Percentiles rank a stretch among this genome's conserved stretches.
phyloP scores from a whole-genome alignment of 2,329 filamentous ascomycete genomes.

The Gliomastix tumulicola region DNA sequence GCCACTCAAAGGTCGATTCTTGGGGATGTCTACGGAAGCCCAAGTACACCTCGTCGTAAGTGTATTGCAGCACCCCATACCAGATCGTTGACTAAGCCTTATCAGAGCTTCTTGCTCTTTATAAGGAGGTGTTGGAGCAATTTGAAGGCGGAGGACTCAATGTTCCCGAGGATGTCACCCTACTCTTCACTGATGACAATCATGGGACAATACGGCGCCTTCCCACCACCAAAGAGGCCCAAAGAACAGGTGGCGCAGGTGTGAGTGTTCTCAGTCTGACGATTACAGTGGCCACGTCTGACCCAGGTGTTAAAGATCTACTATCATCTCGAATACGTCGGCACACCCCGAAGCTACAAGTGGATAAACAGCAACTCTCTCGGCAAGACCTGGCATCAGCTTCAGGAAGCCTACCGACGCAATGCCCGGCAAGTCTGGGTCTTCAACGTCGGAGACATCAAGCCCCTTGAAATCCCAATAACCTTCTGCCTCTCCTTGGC shows the following conservation, averaged over 20 bases:
- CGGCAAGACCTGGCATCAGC: conserved; percentile 38
- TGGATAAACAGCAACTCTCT: conserved; percentile 57
- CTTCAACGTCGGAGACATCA: conserved; percentile 57
- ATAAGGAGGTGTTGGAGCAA: conserved; percentile 59
- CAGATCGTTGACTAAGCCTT: conserved; percentile 8
- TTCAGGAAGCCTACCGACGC: conserved; percentile 42
- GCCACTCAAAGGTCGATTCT: conserved; percentile 47
- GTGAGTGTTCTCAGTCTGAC: conserved; percentile 27
- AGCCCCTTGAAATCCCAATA: conserved; percentile 48
- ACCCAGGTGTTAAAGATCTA: conserved; percentile 23
- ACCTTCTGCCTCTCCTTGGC: conserved; percentile 49
- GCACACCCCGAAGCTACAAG: conserved; percentile 51
- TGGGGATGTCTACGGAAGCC: conserved; percentile 37
- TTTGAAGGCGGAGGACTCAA: conserved; percentile 48
- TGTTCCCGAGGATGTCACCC: conserved; percentile 53
- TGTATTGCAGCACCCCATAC: conserved; percentile 11
- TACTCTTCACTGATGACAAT: conserved; percentile 59
- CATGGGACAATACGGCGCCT: conserved; percentile 53
- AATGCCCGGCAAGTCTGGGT: conserved; percentile 50
- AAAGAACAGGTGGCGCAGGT: conserved; percentile 47
- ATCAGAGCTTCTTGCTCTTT: conserved; percentile 58
- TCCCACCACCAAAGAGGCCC: conserved; percentile 43
- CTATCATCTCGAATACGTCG: conserved; percentile 56
- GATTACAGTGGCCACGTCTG: conserved; percentile 6
- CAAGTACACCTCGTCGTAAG: conserved; percentile 32